Base-by-base conservation (phyloP, 768 basidiomycete genomes). In the Hemileccinum rubropunctum region DNA sequence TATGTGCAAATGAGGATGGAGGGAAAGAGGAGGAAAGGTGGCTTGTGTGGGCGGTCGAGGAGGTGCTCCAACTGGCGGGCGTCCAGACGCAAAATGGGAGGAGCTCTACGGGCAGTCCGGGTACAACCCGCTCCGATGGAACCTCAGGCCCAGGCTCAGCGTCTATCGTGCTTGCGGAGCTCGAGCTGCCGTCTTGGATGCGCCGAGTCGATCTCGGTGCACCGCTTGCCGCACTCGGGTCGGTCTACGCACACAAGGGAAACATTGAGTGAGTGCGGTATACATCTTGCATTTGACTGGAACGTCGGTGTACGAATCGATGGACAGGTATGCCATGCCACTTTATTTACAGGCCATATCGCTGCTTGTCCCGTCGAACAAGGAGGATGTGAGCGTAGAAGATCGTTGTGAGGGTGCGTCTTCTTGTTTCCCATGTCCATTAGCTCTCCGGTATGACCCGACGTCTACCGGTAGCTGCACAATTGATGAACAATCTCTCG, bases 321-420 rank as follows among this genome's bases (percentile, higher is more conserved):
- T 34, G 9, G 23, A 43, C 48, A 88, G 86, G 20, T 83, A 77
- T 54, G 84, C 86, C 0, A 70, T 83, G 58, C 77, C 79, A 3
- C 72, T 88, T 6, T 87, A 87, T 63, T 70, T 85, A 10, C 83
- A 83, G 52, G 82, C 84, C 8, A 74, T 84, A 39, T 78, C 80
- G 0, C 67, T 86, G 18, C 73, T 88, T 40, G 70, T 86, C 14
- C 82, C 81, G 3, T 66, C 72, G 0, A 54, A 58, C 15, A 45
- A 45, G 51, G 62, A 65, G 38, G 54, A 58, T 13, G 62, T 67
- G 12, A 57, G 58, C 14, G 26, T 66, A 1, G 79, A 82, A 51
- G 79, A 86, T 52, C 73, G 72, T 44, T 88, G 86, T 59, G 71
- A 81, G 68, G 84, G 84, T 84, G 47, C 23, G 68, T 52, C 34